Evolutionary conservation across 148 eudicot genomes (phyloP).

Genomic region (Cornus florida): DNA sequence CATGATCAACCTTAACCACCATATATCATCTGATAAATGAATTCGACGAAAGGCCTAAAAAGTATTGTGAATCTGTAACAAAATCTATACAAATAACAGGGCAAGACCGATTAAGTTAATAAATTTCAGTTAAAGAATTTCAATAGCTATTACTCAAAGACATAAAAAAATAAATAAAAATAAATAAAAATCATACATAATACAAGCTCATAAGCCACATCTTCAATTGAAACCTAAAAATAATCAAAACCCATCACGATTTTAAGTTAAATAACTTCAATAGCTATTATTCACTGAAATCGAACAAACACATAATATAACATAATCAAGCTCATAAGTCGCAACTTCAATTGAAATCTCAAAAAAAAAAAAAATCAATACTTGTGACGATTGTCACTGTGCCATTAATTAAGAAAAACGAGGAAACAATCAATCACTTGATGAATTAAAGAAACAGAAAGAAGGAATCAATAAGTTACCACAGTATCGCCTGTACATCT

Average conservation of each 20-base stretch:
- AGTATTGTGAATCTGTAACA: no score
- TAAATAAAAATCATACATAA: no score
- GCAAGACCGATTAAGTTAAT: neutral
- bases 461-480: constrained; percentile 17
- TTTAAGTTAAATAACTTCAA: no score
- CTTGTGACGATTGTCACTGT: neutral
- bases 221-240: no score
- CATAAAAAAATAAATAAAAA: no score
- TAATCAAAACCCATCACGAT: no score
- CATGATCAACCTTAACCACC: no score
- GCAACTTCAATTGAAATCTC: neutral
- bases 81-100: neutral
- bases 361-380: neutral
- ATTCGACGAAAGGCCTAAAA: no score
- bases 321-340: neutral
- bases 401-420: neutral
- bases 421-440: neutral
- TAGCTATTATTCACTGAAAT: no score
- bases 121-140: neutral
- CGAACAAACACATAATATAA: neutral
- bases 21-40: no score
- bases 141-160: neutral
- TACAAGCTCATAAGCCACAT: no score
- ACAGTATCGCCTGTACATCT: constrained; percentile 39
- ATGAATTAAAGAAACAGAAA: neutral